Evolutionary conservation across 257 asterid species (phyloP).

Genomic region (Cordia subcordata): DNA sequence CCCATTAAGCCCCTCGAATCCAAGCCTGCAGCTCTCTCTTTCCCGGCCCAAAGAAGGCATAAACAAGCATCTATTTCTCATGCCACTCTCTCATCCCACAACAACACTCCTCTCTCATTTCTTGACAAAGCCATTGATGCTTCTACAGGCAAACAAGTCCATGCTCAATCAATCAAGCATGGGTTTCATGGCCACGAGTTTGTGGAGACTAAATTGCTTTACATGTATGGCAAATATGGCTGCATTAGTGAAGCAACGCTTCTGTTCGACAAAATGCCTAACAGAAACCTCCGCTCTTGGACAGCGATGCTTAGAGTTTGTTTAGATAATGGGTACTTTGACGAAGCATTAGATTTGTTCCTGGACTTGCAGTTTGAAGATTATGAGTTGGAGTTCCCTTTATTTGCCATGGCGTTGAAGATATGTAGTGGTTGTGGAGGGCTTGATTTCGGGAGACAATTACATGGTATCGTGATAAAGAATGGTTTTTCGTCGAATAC

Average conservation of each 20-base stretch:
- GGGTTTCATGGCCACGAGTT: conserved; percentile 58
- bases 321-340: conserved; percentile 32
- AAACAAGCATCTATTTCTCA: too few species aligned
- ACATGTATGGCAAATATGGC: conserved; percentile 47
- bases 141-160: conserved; percentile 51
- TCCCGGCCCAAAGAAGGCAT: too few species aligned
- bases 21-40: not conserved
- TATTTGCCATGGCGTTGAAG: conserved; percentile 59
- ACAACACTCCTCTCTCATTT: too few species aligned
- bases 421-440: conserved; percentile 69
- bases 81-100: too few species aligned
- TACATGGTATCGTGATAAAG: conserved; percentile 53
- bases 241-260: conserved; percentile 25
- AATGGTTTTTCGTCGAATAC: conserved; percentile 42
- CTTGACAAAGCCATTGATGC: not conserved
- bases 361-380: conserved; percentile 38
- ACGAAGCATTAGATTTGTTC: conserved; percentile 42
- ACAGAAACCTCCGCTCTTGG: conserved; percentile 52
- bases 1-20: not conserved
- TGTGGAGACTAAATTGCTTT: conserved; percentile 51
- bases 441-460: conserved; percentile 54
- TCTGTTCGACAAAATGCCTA: conserved; percentile 64
- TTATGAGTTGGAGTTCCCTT: conserved; percentile 61
- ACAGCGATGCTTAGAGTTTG: conserved; percentile 38
- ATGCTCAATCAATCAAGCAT: conserved; percentile 56